Base-by-base conservation (phyloP, 202 grass and related monocot genomes). In the Dendrocalamus latiflorus region DNA sequence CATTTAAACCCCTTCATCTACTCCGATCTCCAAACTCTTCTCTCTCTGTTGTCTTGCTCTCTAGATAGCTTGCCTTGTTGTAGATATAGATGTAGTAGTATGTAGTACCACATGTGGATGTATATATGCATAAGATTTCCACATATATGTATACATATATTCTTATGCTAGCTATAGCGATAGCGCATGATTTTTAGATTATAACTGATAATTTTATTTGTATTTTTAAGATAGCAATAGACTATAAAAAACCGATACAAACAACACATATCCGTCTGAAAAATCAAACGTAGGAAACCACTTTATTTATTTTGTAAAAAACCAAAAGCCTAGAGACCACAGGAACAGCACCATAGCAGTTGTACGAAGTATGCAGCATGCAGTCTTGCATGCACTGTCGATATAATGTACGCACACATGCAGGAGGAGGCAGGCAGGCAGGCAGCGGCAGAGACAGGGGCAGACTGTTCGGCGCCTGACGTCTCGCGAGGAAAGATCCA, bases 1-100 rank as follows among this genome's bases (percentile, higher is more conserved):
- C 67, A 83, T 80, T 84, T 58, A 88, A 75, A 43, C 75, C 65
- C 59, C 38, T 68, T 79, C 86, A 88, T 60, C 64, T n/a, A 65
- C 77, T 30, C 44, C 15, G 16, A 50, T 17, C 5, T 10, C 25
- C 57, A 47, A 72, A 58, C 39, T 3, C 8, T 21, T 8, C 14
- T 6, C 28, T 53, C 8, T 36, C 4, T 5, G 1, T 0, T 36
- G 0, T 38, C 11, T 9, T 6, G 54, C 13, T 18, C 15, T 0
- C 11, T 18, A 13, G 21, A 0, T 13, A 15, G 9, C 43, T 6
- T 44, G 8, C 22, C 45, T 41, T 4, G 0, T 25, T 26, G 38
- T 22, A 38, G 65, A 8, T 24, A n/a, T 25, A 61, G 9, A 36
- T 36, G 34, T 5, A 24, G n/a, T 24, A 24, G 47, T 1, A 48